Conservation (phyloP, 257 asterid species). For the Cinchona pubescens region DNA sequence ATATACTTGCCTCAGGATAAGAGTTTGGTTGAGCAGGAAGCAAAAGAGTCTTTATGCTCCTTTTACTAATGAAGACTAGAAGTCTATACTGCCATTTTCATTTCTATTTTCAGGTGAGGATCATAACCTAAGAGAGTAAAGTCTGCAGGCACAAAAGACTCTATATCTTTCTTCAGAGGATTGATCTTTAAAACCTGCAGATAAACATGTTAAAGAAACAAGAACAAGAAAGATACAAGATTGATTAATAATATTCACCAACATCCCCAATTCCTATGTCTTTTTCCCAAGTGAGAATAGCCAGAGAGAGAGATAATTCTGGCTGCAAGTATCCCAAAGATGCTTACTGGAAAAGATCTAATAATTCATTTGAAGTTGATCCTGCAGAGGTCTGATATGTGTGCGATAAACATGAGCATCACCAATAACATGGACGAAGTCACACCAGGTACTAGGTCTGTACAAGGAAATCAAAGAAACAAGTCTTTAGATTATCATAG, state of each 20-base stretch:
- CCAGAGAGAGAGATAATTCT: neutral
- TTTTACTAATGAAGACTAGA: neutral
- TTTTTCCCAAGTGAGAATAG: neutral
- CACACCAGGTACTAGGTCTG: slow-evolving; percentile 91
- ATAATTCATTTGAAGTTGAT: slow-evolving; percentile 75
- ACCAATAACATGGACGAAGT: slow-evolving; percentile 80
- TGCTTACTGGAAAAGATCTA: slow-evolving; percentile 85
- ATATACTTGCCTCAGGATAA: slow-evolving; percentile 30
- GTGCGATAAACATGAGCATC: slow-evolving; percentile 87
- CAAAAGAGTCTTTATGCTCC: slow-evolving; percentile 6
- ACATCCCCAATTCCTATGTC: neutral
- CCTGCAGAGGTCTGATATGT: slow-evolving; percentile 73
- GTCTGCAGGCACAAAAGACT: slow-evolving; percentile 70
- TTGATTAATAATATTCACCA: too few relatives aligned
- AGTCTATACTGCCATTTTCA: slow-evolving; percentile 84
- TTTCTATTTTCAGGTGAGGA: slow-evolving; percentile 85
- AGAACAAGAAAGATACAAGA: neutral
- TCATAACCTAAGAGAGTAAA: slow-evolving; percentile 67
- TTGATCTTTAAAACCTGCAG: slow-evolving; percentile 71
- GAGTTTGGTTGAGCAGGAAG: too few relatives aligned
- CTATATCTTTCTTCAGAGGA: slow-evolving; percentile 64
- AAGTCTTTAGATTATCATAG: neutral
- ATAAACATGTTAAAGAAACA: slow-evolving; percentile 1
- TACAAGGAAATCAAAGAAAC: slow-evolving; percentile 3
- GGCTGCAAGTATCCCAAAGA: neutral